Base-by-base conservation (phyloP, 2,329 filamentous ascomycete species). In the Huntiella bhutanensis region DNA sequence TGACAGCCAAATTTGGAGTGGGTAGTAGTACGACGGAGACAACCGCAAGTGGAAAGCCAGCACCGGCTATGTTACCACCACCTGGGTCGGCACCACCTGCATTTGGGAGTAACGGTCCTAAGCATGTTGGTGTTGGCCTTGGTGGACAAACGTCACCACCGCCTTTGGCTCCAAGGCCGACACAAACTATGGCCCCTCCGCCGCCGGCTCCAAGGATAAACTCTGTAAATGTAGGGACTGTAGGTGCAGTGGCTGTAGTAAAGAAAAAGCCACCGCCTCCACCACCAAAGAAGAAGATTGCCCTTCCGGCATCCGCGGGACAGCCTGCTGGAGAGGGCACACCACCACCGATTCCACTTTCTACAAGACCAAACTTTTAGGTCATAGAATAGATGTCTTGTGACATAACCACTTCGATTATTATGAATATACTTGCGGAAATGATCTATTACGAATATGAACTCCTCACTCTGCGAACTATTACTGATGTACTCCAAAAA, bases 221-320 rank as follows among this genome's bases (percentile, higher is more conserved):
- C 12, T 16, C 41, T 17, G 35, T 15, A 17, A 17, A 17, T 11
- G 22, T 15, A 10, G 12, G 13, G 10, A 16, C 22, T 15, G 17
- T 38, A 5, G 33, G 17, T 6, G 22, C 17, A 8, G 16, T 36
- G 1, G 51, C 59, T 2, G 54, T 58, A 10, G 62, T 55, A 2
- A 73, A 71, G 59, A 75, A 74, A 61, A 73, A 71, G 55, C 64
- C 67, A 7, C 66, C 65, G 4, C 66, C 67, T 12, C 68, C 68
- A 6, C 67, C 66, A 13, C 61, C 66, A 2, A 73, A 70, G 60
- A 75, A 71, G 60, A 71, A 69, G 55, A 61, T 39, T 53, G 55
- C 4, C 53, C 50, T 12, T 50, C 50, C 13, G 48, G 49, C 17
- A 50, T 34, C 45, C 13, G 32, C 22, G 28, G 43, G 45, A 49